Evolutionary conservation across 768 basidiomycete species (phyloP).

Genomic region (Leccinum variicolor): DNA sequence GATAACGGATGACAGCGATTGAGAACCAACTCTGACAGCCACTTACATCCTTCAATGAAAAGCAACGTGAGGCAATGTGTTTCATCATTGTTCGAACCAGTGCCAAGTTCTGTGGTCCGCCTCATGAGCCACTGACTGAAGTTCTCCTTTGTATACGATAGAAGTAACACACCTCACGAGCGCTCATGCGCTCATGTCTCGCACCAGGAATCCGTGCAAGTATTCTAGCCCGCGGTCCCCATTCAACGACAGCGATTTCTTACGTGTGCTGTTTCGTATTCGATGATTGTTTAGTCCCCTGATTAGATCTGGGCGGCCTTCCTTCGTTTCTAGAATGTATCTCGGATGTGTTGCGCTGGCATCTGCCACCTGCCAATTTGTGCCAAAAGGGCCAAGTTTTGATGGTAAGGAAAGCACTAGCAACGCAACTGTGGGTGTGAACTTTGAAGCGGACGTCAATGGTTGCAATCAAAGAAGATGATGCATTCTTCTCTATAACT

Average conservation of each 20-base stretch:
- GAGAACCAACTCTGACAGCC: background rate
- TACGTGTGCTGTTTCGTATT: background rate
- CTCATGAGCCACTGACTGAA: no score
- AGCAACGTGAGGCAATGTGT: no score
- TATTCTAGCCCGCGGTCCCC: no score
- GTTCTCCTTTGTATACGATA: no score
- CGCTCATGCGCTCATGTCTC: no score
- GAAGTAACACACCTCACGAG: no score
- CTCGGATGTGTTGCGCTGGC: background rate
- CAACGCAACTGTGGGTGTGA: background rate
- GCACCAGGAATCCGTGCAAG: no score
- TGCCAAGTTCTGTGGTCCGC: background rate
- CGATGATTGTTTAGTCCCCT: background rate
- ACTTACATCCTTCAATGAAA: no score
- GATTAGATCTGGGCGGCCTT: background rate
- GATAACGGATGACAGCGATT: background rate
- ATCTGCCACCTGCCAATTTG: no score
- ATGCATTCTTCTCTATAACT: no score
- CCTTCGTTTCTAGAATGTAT: background rate
- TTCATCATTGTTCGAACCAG: no score
- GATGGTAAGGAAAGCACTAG: background rate
- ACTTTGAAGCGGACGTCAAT: background rate
- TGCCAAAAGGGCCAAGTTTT: background rate
- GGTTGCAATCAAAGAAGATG: background rate
- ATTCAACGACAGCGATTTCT: background rate